Evolutionary conservation across 169 alveolate species (phyloP), one percentile per base, ranked within the genome.

Genomic region (Miamiensis avidus): DNA sequence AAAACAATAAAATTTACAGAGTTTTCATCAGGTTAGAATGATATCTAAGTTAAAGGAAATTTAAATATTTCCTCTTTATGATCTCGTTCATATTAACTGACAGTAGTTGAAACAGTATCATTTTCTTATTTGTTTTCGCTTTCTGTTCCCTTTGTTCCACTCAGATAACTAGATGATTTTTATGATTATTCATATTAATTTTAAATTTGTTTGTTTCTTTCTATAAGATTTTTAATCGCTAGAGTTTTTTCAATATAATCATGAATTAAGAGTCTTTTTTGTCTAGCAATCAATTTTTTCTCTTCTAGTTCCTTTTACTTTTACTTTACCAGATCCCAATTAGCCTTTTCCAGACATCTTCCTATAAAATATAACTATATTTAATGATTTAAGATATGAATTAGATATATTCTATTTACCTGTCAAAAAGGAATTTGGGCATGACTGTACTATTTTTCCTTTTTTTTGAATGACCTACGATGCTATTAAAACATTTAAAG

Each of bases 401-500:
- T 34, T 0, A 11, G 4, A 49, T 6, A 49, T 20, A n/a, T 31
- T 26, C 0, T 25, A 29, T 29, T 28, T 79, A 79, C 84, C 84
- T 34, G 33, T 49, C 64, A 79, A 79, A 79, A 34, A 34, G 29
- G 84, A 34, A 29, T 79, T 79, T 25, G 31, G 29, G 1, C 34
- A 34, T 15, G 77, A 65, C 0, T 34, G 29, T 4, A 79, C 84
- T 65, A 34, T 78, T 73, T 94, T 92, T 6, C 91, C 93, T 73
- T 89, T 87, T 83, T 89, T 94, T 65, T 30, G 78, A 16, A 94
- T 84, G 6, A 94, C 93, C 28, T 91, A 95, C 0, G 94, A 85
- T 6, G 97, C 95, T 49, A 92, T 94, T 82, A 96, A 86, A 0
- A 96, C 97, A 88, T 94, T 96, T n/a, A 96, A 89, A 0, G 98